Base-by-base conservation (phyloP, 2,329 filamentous ascomycete genomes). In the Aspergillus japonicus region DNA sequence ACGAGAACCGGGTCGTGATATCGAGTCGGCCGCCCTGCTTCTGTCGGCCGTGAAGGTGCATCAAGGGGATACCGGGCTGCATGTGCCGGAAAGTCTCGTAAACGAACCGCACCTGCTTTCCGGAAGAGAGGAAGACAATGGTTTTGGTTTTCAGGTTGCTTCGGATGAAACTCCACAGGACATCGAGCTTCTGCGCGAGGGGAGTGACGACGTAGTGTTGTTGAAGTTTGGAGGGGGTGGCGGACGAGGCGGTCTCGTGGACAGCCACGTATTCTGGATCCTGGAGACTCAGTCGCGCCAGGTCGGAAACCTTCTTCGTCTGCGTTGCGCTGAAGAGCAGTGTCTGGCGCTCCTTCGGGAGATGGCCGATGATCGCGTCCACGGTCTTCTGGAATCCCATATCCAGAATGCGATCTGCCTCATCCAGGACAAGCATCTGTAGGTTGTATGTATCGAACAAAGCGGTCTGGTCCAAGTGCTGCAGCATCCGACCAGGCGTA, bases 251-350 rank as follows among this genome's bases (percentile, higher is more conserved):
- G 14, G 89, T 83, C 72, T 97, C 91, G 75, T 99, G 94, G 0
- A 97, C 95, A 2, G 94, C 89, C 58, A 99, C 89, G 75, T 99
- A 99, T 74, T 98, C 92, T 14, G 95, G 94, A 55, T 98, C 91
- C 66, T 89, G 87, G 31, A 99, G 81, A 71, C 91, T 96, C 62
- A 99, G 77, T 50, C 95, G 86, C 1, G 94, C 94, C 57, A 99
- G 82, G 75, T 99, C 95, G 0, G 91, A 96, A 0, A 99, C 91
- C 72, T 90, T 91, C 71, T 92, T 96, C 66, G 93, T 98, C 77
- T 99, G 95, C 0, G 95, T 99, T 0, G 95, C 95, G 71, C 91
- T 96, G 81, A 98, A 99, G 10, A 99, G 85, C 72, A 99, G 83
- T 0, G 95, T 99, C 77, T 99, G 95, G 62, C 95, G 84, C 29